Evolutionary conservation across 129 eudicot genomes (phyloP).

Genomic region (Tagetes patula): DNA sequence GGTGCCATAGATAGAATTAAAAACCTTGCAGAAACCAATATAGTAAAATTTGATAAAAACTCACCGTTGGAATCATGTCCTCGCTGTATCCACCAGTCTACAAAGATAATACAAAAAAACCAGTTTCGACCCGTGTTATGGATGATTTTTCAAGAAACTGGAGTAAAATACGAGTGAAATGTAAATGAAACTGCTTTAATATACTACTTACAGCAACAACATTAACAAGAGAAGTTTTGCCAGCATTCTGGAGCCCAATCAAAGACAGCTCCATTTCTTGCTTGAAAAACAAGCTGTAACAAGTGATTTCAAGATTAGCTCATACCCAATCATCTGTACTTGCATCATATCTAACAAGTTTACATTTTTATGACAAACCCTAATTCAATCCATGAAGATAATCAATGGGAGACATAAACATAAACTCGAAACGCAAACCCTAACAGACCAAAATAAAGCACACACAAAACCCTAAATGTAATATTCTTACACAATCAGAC

Average conservation of each 20-base stretch:
- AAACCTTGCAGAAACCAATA: neutral
- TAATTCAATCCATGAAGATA: neutral
- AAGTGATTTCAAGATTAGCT: constrained; percentile 12
- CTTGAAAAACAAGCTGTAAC: constrained; percentile 90
- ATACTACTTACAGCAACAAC: constrained; percentile 82
- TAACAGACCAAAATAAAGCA: neutral
- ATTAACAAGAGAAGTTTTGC: constrained; percentile 96
- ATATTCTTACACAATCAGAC: neutral
- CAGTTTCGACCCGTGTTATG: neutral
- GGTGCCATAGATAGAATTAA: neutral
- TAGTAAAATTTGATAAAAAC: constrained; percentile 11
- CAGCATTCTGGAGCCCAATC: constrained; percentile 97
- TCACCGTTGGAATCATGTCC: constrained; percentile 96
- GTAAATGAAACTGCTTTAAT: constrained; percentile 16
- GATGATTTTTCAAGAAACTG: neutral
- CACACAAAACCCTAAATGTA: constrained; percentile 3
- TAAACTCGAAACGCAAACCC: neutral
- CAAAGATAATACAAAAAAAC: constrained; percentile 6
- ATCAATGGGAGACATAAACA: neutral
- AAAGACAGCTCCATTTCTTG: constrained; percentile 99
- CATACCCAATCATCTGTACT: neutral
- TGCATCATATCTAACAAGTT: neutral
- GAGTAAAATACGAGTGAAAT: neutral
- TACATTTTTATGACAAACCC: neutral
- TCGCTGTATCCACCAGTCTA: constrained; percentile 96